Base-by-base conservation (phyloP, 768 basidiomycete species). In the Lyophyllum decastes region DNA sequence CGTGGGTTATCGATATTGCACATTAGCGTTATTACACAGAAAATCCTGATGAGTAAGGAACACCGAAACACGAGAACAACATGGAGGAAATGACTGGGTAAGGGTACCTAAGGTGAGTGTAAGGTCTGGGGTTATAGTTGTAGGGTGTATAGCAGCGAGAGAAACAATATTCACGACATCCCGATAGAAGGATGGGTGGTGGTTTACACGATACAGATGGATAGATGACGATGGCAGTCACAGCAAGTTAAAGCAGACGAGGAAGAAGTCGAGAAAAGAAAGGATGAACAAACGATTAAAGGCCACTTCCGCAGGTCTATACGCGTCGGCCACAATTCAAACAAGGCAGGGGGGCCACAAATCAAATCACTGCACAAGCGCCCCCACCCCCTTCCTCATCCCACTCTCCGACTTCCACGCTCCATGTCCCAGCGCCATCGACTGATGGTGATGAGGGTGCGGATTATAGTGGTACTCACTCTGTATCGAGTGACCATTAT, bases 381-480 rank as follows among this genome's bases (percentile, higher is more conserved):
- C 69, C 38, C 73, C 77, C 8, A 77, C 66, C n/a, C 70, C 72
- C 57, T 73, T 76, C n/a, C 80, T 72, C 61, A 85, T 50, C 16
- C 72, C 71, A 6, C 68, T 66, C 30, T 83, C 81, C 40, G 75
- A 62, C 64, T 81, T 83, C 83, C 83, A 82, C 2, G 70, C 69
- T 12, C 72, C 66, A 54, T 76, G 76, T 4, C 72, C 73, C 4
- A 82, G 67, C 0, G 75, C 68, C 21, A 76, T 57, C 10, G 74
- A 57, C 49, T 76, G 69, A 33, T 81, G 75, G 57, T 82, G 81
- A 0, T 71, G 62, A 41, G 82, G 69, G 35, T 81, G 74, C n/a
- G n/a, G n/a, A n/a, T n/a, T n/a, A 57, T 82, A 81, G 0, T 70
- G 61, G 45, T 82, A 81, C 21, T 75, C 75, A 26, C 67, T 70